Percentiles rank a stretch among this genome's conserved stretches.
Conservation (phyloP, 768 basidiomycete species). For the Lentinula detonsa region DNA sequence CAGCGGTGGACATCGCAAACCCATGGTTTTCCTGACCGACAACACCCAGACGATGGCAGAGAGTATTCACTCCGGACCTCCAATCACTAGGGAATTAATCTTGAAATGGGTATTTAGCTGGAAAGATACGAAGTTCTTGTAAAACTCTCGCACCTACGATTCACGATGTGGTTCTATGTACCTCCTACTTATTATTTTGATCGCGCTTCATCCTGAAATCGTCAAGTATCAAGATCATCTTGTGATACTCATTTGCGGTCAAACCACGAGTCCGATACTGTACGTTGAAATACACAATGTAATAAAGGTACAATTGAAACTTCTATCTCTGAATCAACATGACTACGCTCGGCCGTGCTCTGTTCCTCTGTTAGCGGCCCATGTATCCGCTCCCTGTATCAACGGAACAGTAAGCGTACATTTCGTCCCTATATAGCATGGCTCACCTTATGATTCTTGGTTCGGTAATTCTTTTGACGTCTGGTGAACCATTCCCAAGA, state of each 20-base stretch:
- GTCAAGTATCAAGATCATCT: too few relatives aligned
- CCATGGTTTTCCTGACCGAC: slow-evolving; percentile 28
- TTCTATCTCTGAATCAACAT: background rate
- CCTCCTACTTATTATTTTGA: too few relatives aligned
- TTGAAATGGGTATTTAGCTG: slow-evolving; percentile 36
- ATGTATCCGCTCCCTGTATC: slow-evolving; percentile 37
- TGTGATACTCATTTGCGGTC: too few relatives aligned
- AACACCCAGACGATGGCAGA: slow-evolving; percentile 24
- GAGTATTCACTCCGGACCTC: slow-evolving; percentile 22
- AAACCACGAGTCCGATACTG: background rate
- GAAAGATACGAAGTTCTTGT: slow-evolving; percentile 32
- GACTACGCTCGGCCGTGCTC: slow-evolving; percentile 17
- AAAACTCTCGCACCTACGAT: background rate
- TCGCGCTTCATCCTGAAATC: too few relatives aligned
- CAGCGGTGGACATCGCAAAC: slow-evolving; percentile 15
- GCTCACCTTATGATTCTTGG: slow-evolving; percentile 36
- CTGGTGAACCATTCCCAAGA: slow-evolving; percentile 39
- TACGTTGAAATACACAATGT: background rate
- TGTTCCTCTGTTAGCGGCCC: slow-evolving; percentile 41
- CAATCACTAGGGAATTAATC: slow-evolving; percentile 26
- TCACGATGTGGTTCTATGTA: too few relatives aligned
- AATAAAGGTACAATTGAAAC: background rate
- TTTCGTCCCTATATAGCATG: background rate
- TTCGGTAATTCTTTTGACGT: slow-evolving; percentile 37
- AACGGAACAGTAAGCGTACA: background rate